Conservation (phyloP, 306 rosid species). For the Luffa acutangula region DNA sequence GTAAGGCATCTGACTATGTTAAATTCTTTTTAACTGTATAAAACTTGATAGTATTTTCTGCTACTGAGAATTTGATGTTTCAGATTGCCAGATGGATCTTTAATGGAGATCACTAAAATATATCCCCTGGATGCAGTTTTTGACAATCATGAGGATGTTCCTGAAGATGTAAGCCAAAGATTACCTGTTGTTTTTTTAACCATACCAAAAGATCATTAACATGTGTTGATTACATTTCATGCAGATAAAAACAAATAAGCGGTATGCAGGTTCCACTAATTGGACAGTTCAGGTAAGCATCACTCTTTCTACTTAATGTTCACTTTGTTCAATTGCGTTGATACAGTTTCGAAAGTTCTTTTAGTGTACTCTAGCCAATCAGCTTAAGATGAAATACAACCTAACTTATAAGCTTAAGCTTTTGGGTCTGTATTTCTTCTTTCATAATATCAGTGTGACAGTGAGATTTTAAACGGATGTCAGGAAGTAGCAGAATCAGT, state of each 20-base stretch:
- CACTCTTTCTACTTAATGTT: background rate
- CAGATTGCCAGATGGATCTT: slow-evolving; percentile 83
- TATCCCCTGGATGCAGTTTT: slow-evolving; percentile 88
- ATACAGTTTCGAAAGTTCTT: background rate
- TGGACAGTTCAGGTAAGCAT: slow-evolving; percentile 81
- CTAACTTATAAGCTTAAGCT: background rate
- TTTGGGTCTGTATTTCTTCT: background rate
- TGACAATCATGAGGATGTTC: slow-evolving; percentile 80
- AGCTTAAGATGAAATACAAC: background rate
- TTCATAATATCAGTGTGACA: background rate
- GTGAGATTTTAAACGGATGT: background rate
- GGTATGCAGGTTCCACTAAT: slow-evolving; percentile 75
- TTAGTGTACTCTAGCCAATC: no score
- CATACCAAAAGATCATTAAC: background rate
- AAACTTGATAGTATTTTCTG: background rate
- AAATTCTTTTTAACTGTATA: background rate
- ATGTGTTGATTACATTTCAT: background rate
- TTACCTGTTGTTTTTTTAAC: background rate
- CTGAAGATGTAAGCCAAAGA: slow-evolving; percentile 61
- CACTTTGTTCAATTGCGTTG: background rate
- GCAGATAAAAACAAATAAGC: slow-evolving; percentile 73
- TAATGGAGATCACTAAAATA: slow-evolving; percentile 74
- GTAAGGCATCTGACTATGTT: slow-evolving; percentile 27
- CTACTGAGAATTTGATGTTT: slow-evolving; percentile 19
- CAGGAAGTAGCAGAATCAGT: slow-evolving; percentile 90